Conservation (phyloP, 2,329 filamentous ascomycete genomes). For the Hypoxylon sp. region DNA sequence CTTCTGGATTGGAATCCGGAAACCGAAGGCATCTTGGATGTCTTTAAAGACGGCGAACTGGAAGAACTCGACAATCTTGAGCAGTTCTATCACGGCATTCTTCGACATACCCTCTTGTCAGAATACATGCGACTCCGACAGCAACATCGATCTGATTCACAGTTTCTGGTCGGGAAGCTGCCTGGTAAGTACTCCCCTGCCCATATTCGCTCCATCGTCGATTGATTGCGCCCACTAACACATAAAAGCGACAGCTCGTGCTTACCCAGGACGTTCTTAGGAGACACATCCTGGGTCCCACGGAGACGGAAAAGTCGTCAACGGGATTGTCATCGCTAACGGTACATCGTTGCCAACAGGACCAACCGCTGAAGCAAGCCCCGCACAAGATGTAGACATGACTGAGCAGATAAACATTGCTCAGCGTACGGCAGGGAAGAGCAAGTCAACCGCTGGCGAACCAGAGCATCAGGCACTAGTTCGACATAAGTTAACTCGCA, state of each 20-base stretch:
- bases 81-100: constrained; percentile 27
- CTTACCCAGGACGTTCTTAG: constrained; percentile 11
- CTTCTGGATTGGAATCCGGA: constrained; percentile 43
- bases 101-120: constrained; percentile 40
- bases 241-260: not conserved
- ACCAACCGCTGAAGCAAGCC: not conserved
- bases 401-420: not conserved
- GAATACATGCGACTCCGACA: constrained; percentile 33
- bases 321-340: constrained; percentile 46
- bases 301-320: constrained; percentile 32
- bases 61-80: constrained; percentile 35
- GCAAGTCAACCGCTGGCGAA: too few species aligned
- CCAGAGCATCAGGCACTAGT: too few species aligned
- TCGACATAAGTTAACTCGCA: too few species aligned
- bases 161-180: not conserved
- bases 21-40: constrained; percentile 37
- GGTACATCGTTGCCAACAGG: constrained; percentile 34
- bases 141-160: constrained; percentile 2
- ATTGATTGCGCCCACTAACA: constrained; percentile 13
- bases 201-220: not conserved
- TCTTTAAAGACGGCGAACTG: constrained; percentile 41
- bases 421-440: too few species aligned
- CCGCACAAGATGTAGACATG: not conserved
- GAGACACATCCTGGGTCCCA: constrained; percentile 20
- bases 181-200: constrained; percentile 17